Base-by-base conservation (phyloP, 1,139 yeast genomes). In the Dujonia santamariae region DNA sequence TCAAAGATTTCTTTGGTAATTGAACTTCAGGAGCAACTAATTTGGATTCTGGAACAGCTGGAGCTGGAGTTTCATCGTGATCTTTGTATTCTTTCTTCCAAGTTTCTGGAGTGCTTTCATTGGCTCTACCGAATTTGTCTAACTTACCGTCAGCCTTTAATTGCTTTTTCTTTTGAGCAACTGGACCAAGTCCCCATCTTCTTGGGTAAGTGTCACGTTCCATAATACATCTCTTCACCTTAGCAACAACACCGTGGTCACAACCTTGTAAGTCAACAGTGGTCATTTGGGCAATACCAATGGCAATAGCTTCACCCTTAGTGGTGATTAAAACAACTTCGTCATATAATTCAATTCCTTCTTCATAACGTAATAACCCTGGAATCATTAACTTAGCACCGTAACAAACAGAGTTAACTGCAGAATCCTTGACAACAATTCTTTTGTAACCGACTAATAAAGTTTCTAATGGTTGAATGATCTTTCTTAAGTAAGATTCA, bases 361-460 rank as follows among this genome's bases (percentile, higher is more conserved):
- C 95, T 70, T 92, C 98, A 63, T 92, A 92, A 72, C 98, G 85
- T 59, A 92, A 75, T 55, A 92, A 73, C 71, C 98, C 98, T 41
- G 98, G 98, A 59, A 92, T 88, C 98, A 92, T 92, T 56, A 92
- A 78, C 68, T 92, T 92, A 47, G 98, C 98, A 64, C 98, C 98
- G 65, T 92, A 92, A 75, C 98, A 92, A 38, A 92, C 95, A 35
- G 98, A 94, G 67, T 92, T 92, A 45, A 92, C 97, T 31, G 98
- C 97, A 41, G 96, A 86, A 61, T 92, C 98, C 75, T 92, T 92
- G 46, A 92, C 98, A 24, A 92, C 98, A 44, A 92, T 78, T 69
- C 98, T 83, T 77, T 92, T 92, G 76, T 92, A 92, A 39, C 96
- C 96, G 44, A 87, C 83, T 44, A 92, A 75, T 52, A 92, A 73